A percentile compares a stretch with the other conserved stretches of the same genome.
Conservation (phyloP, 495 filamentous ascomycete genomes). For the Rusavskia elegans region DNA sequence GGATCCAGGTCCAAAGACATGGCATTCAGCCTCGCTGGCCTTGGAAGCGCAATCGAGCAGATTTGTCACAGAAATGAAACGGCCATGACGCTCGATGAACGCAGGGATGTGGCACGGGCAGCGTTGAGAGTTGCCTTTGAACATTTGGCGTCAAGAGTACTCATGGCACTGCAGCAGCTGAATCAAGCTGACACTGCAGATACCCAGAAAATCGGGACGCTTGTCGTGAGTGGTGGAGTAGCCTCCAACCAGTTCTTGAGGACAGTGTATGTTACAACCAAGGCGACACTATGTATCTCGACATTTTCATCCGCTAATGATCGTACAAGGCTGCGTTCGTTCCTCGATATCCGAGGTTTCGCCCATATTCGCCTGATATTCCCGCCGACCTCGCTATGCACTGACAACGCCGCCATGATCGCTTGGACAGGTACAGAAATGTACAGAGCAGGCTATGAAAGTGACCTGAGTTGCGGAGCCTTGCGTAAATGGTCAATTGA, state of each 20-base stretch:
- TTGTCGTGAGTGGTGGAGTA: conserved; percentile 83
- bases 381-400: conserved; percentile 65
- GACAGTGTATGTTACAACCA: conserved; percentile 27
- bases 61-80: conserved; percentile 21
- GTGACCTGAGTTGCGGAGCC: conserved; percentile 38
- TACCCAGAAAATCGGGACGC: conserved; percentile 29
- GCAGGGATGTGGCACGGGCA: conserved; percentile 47
- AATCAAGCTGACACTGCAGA: conserved; percentile 5
- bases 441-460: conserved; percentile 63
- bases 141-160: conserved; percentile 58
- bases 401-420: conserved; percentile 97
- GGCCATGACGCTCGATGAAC: conserved; percentile 28
- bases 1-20: conserved; percentile 18
- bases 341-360: conserved; percentile 49
- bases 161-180: conserved; percentile 44
- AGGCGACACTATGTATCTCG: not conserved
- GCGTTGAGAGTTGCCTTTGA: conserved; percentile 74
- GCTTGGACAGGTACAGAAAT: conserved; percentile 90
- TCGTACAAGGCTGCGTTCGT: conserved; percentile 27
- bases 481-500: conserved; percentile 71
- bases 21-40: conserved; percentile 49
- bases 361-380: conserved; percentile 44
- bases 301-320: not conserved
- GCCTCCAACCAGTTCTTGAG: conserved; percentile 67
- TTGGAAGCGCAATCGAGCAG: conserved; percentile 36